Evolutionary conservation across 495 filamentous ascomycete species (phyloP), one percentile per base, ranked within the genome.

Genomic region (Penicillium verhagenii): DNA sequence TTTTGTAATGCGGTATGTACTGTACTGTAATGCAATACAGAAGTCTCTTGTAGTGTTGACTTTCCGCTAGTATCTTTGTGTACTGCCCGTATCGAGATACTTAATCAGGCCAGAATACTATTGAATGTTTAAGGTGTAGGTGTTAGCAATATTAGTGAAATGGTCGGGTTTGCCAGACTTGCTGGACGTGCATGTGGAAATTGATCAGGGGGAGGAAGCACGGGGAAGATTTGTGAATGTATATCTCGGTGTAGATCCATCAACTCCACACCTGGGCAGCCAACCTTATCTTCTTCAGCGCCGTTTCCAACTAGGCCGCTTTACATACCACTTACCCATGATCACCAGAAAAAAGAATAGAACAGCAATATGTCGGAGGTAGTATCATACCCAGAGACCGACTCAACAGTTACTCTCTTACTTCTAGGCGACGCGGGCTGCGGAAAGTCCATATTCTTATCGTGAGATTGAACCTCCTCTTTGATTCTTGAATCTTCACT

Each of bases 401-500:
- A 72, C 6, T 55, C 67, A 24, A 78, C 78, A 51, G 76, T 93
- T 54, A 87, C 79, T 6, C 79, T 96, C 47, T 77, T 96, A 14
- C 76, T 96, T 0, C 75, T 96, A 5, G 92, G 92, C 53, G 91
- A 96, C 64, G 69, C 83, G 43, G 82, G 80, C 61, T 89, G 89
- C 61, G 92, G 92, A 25, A 96, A 96, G 69, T 87, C 89, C 10
- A 92, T 87, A 13, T 94, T 96, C 65, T 68, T 96, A 65, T 92
- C 90, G 91, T 95, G 72, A 70, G 89, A 85, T 43, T 1, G 20
- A 43, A 43, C 9, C 9, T 14, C 4, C 11, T n/a, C n/a, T n/a
- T n/a, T n/a, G n/a, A n/a, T n/a, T n/a, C n/a, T n/a, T n/a, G n/a
- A n/a, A n/a, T 26, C 38, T 40, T 21, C 38, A 2, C 18, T 21